These are phyloP conservation scores for Gardenia jasminoides DNA, from an alignment of 257 asterid species.

Conservation along the genomic window DNA sequence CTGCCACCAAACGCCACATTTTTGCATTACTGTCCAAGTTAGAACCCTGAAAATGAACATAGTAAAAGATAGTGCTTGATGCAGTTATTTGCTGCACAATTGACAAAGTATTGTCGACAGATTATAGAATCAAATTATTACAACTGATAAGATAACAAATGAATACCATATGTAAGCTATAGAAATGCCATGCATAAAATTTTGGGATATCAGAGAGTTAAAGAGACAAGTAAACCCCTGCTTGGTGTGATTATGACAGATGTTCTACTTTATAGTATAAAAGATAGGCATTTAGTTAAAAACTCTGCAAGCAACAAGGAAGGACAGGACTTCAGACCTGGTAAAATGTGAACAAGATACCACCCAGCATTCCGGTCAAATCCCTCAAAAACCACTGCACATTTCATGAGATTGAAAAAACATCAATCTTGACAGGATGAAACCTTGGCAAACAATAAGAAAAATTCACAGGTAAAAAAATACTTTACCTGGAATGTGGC, in stretches of 20 bases:
- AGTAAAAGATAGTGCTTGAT: neutral
- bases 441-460: constrained; percentile 1
- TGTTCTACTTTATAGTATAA: neutral
- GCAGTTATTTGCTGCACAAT: neutral
- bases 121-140: neutral
- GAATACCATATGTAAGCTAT: neutral
- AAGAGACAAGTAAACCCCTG: no score
- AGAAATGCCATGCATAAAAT: no score
- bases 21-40: constrained; percentile 94
- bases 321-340: constrained; percentile 50
- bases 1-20: constrained; percentile 99
- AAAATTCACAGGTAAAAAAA: neutral
- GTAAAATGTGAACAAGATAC: constrained; percentile 81
- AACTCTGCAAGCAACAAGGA: neutral
- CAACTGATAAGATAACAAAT: neutral
- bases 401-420: constrained; percentile 17
- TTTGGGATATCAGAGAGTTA: neutral
- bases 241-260: neutral
- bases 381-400: constrained; percentile 94
- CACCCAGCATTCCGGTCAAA: constrained; percentile 97
- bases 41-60: constrained; percentile 57
- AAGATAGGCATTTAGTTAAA: neutral
- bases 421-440: constrained; percentile 2
- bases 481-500: constrained; percentile 84
- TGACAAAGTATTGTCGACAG: neutral